Percentiles rank a stretch among this genome's conserved stretches.
Evolutionary conservation across 352 stramenopile genomes (phyloP).

Genomic region (Phytophthora syringae): DNA sequence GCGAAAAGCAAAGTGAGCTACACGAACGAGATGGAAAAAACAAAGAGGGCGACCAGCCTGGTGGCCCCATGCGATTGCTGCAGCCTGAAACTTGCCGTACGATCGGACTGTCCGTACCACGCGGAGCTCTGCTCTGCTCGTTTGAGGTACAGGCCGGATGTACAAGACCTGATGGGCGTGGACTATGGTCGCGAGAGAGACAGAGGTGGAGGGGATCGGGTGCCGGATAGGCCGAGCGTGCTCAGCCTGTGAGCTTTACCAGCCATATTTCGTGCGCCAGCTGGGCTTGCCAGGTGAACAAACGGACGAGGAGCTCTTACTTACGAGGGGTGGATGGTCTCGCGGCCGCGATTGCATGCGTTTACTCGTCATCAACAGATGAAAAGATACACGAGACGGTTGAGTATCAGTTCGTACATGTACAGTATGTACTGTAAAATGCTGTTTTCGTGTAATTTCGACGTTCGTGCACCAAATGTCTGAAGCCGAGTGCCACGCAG

Average conservation of each 20-base stretch:
- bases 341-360: conserved; percentile 5
- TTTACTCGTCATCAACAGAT: too few species aligned
- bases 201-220: conserved; percentile 30
- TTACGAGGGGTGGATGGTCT: conserved; percentile 21
- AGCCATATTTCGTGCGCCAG: conserved; percentile 28
- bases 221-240: conserved; percentile 32
- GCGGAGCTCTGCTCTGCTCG: conserved; percentile 17
- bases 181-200: conserved; percentile 43
- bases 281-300: conserved; percentile 32
- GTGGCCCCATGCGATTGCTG: conserved; percentile 15
- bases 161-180: conserved; percentile 19
- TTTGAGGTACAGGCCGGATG: conserved; percentile 34
- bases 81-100: conserved; percentile 23
- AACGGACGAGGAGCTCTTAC: conserved; percentile 22
- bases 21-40: conserved; percentile 19
- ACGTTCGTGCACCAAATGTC: not conserved
- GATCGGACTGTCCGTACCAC: conserved; percentile 43
- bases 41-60: conserved; percentile 16
- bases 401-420: too few species aligned
- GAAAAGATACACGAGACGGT: too few species aligned
- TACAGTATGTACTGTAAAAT: too few species aligned
- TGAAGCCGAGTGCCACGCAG: not conserved
- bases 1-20: conserved; percentile 48
- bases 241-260: conserved; percentile 27
- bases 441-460: conserved; percentile 3